Percentiles rank a stretch among this genome's conserved stretches.
These are phyloP conservation scores for Domatiomyces catenatus DNA, from an alignment of 2,329 filamentous ascomycete species.

Conservation along the genomic window DNA sequence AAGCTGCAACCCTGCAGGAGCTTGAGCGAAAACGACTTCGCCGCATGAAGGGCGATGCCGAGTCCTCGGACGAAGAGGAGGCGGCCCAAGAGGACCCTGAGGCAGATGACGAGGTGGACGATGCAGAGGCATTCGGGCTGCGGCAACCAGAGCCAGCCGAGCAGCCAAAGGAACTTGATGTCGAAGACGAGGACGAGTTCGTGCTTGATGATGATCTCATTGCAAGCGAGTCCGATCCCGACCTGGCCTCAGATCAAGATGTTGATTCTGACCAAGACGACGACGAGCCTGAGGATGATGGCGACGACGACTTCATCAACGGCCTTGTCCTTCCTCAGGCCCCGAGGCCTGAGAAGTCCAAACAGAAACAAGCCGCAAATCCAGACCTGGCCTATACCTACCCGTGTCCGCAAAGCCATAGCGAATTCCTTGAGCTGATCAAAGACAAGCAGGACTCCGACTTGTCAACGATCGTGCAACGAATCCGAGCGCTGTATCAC, in stretches of 20 bases:
- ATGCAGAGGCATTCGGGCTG: constrained; percentile 47
- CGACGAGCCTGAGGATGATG: constrained; percentile 39
- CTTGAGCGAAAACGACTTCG: constrained; percentile 68
- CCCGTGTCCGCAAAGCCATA: constrained; percentile 62
- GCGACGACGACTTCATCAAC: constrained; percentile 58
- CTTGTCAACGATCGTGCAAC: constrained; percentile 65
- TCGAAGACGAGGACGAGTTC: constrained; percentile 92
- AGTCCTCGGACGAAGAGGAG: constrained; percentile 44
- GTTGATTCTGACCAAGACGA: constrained; percentile 39
- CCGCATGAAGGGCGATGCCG: constrained; percentile 75
- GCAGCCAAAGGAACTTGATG: constrained; percentile 39
- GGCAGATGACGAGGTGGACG: constrained; percentile 34
- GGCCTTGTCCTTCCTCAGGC: constrained; percentile 39
- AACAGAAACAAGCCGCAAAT: constrained; percentile 25
- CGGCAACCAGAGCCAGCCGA: constrained; percentile 40
- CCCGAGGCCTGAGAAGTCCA: neutral
- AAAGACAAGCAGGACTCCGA: constrained; percentile 47
- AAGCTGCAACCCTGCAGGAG: constrained; percentile 59
- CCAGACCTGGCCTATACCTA: constrained; percentile 65
- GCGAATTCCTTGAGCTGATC: constrained; percentile 54
- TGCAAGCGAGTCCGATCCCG: constrained; percentile 54
- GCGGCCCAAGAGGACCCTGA: constrained; percentile 26
- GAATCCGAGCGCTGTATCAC: constrained; percentile 84
- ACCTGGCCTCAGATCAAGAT: constrained; percentile 27
- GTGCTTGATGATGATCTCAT: constrained; percentile 77